Percentiles rank a stretch among this genome's conserved stretches.
phyloP scores from a whole-genome alignment of 495 filamentous ascomycete genomes.

The Jackrogersella multiformis region DNA sequence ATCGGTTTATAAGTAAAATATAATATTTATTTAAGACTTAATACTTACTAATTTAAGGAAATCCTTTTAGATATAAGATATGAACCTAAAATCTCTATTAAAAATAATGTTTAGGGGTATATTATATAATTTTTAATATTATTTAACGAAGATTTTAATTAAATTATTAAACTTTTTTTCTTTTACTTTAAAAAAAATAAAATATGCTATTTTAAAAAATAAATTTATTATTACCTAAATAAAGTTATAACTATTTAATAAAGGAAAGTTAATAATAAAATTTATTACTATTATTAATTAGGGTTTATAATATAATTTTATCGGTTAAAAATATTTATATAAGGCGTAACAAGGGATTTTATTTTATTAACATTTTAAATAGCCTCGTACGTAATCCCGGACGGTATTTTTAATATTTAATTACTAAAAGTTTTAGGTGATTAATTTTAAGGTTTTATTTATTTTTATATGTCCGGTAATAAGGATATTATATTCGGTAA shows the following conservation, averaged over 20 bases:
- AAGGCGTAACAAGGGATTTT: neutral
- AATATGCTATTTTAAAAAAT: neutral
- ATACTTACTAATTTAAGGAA: neutral
- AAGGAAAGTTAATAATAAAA: neutral
- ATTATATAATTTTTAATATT: neutral
- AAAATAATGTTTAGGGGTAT: neutral
- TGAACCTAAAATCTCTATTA: neutral
- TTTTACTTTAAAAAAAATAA: too few relatives aligned
- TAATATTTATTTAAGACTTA: neutral
- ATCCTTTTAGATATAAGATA: neutral
- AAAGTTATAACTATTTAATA: neutral
- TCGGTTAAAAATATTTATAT: too few relatives aligned
- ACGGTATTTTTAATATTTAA: neutral
- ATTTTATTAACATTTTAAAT: neutral
- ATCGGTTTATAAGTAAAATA: neutral
- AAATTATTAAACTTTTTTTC: too few relatives aligned
- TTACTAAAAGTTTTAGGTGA: neutral
- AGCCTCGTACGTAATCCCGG: neutral
- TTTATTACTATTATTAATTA: neutral
- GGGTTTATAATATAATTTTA: too few relatives aligned
- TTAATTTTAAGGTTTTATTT: neutral
- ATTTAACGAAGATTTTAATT: neutral
- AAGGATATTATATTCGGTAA: too few relatives aligned
- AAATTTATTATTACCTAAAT: neutral
- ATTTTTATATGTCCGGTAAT: neutral